phyloP scores from a whole-genome alignment of 768 basidiomycete species.

The Collybia sp. region DNA sequence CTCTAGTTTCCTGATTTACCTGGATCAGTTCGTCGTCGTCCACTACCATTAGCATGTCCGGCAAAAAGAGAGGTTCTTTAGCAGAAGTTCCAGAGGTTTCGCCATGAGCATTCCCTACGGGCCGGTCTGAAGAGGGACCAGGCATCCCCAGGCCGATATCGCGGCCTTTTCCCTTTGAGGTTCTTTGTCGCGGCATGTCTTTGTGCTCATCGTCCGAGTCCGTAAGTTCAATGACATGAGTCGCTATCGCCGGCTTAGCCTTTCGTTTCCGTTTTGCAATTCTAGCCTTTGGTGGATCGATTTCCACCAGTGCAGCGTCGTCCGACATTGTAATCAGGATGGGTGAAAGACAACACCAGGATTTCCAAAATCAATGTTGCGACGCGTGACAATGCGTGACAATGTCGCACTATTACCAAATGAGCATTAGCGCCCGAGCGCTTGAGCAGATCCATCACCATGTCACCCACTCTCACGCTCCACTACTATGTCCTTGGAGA shows the following conservation, averaged over 20 bases:
- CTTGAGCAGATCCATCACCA: too few relatives aligned
- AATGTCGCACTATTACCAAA: too few relatives aligned
- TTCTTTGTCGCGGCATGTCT: constrained; percentile 2
- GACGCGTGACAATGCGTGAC: too few relatives aligned
- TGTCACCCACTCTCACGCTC: too few relatives aligned
- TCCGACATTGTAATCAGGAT: too few relatives aligned
- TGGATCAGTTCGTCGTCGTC: constrained; percentile 1
- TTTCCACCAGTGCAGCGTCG: too few relatives aligned
- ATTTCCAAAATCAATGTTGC: too few relatives aligned
- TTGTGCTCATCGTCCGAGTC: constrained; percentile 12
- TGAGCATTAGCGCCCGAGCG: too few relatives aligned
- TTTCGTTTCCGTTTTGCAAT: neutral
- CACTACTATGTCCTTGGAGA: too few relatives aligned
- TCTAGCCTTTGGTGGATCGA: neutral
- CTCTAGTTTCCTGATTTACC: neutral
- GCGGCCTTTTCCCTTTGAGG: neutral
- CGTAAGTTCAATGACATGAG: neutral
- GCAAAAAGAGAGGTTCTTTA: constrained; percentile 26
- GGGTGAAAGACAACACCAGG: too few relatives aligned
- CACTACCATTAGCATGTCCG: constrained; percentile 16
- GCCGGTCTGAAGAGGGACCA: neutral
- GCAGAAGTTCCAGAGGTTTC: neutral
- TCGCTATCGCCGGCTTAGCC: neutral
- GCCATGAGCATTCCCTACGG: neutral
- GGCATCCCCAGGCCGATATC: too few relatives aligned